Base-by-base conservation (phyloP, 2,329 filamentous ascomycete genomes). In the Lasiodiplodia sp. region DNA sequence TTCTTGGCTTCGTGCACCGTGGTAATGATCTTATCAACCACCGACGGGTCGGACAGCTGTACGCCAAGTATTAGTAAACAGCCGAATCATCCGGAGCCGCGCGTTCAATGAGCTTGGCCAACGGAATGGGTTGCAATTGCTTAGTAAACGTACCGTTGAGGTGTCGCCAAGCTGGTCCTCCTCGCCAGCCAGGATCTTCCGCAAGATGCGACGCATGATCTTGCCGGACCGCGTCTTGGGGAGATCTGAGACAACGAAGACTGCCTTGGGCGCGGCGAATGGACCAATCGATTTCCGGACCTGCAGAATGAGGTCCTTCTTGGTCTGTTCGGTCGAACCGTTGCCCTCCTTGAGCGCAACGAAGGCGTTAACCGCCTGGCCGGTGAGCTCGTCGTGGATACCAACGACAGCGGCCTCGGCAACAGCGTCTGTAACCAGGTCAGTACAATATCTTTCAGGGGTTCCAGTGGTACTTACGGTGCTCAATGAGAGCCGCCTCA, bases 141-240 rank as follows among this genome's bases (percentile, higher is more conserved):
- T 66, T 25, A 37, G 56, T 37, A 58, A 21, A 53, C 91, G 84
- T 86, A 96, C 93, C 73, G 96, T 98, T 23, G 92, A 92, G 44
- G 87, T 96, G 78, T 99, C 96, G 75, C 96, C 96, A 66, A 99
- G 86, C 82, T 97, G 94, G 80, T 99, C 96, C 82, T 97, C 95
- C 85, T 99, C 96, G 44, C 95, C 95, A 18, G 94, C 94, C 74
- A 99, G 83, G 77, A 99, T 97, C 92, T 99, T 99, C 76, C 96
- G 88, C 84, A 99, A 83, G 78, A 99, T 97, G 72, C 96, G 90
- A 71, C 96, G 89, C 96, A 99, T 99, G 78, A 99, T 99, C 91
- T 99, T 99, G 73, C 96, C 96, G 74, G 92, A 97, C 74, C 96
- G 88, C 47, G 96, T 99, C 89, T 99, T 98, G 76, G 96, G 96